Evolutionary conservation across 1,284 basidiomycete species (phyloP).

Genomic region (Limonomyces culmigenus): DNA sequence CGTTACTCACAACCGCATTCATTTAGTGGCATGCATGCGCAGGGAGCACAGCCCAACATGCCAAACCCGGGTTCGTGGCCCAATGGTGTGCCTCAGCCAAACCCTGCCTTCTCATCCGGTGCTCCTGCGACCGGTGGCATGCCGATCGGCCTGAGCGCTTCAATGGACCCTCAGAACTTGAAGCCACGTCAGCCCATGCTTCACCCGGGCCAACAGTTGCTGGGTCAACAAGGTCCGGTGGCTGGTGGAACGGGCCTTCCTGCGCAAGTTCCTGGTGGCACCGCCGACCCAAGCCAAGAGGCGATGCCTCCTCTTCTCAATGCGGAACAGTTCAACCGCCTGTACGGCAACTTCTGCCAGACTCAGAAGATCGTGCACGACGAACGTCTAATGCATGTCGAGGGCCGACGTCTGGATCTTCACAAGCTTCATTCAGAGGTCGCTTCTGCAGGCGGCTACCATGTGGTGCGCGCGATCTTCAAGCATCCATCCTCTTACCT

Average conservation of each 20-base stretch:
- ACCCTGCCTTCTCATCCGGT: too few species aligned
- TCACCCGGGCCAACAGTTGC: background rate
- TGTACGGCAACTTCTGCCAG: conserved; percentile 28
- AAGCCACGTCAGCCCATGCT: background rate
- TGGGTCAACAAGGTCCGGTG: background rate
- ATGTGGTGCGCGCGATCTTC: conserved; percentile 21
- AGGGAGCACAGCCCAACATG: too few species aligned
- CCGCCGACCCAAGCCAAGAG: background rate
- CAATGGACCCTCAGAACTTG: conserved; percentile 1
- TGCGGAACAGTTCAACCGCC: conserved; percentile 27
- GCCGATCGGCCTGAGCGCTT: too few species aligned
- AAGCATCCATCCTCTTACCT: conserved; percentile 1
- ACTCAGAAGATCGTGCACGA: conserved; percentile 23
- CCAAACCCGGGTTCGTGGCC: too few species aligned
- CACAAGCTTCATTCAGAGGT: conserved; percentile 38
- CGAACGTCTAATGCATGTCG: conserved; percentile 23
- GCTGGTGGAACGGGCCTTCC: background rate
- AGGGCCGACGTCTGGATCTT: conserved; percentile 36
- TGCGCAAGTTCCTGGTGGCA: too few species aligned
- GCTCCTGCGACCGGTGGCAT: too few species aligned
- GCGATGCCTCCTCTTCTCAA: conserved; percentile 22
- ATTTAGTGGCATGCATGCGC: too few species aligned
- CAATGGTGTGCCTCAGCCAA: too few species aligned
- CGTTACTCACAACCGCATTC: too few species aligned
- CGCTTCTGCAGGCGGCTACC: conserved; percentile 33